A percentile compares a stretch with the other conserved stretches of the same genome.
Conservation (phyloP, 805 yeast genomes). For the Starmerella khaoyaiensis region DNA sequence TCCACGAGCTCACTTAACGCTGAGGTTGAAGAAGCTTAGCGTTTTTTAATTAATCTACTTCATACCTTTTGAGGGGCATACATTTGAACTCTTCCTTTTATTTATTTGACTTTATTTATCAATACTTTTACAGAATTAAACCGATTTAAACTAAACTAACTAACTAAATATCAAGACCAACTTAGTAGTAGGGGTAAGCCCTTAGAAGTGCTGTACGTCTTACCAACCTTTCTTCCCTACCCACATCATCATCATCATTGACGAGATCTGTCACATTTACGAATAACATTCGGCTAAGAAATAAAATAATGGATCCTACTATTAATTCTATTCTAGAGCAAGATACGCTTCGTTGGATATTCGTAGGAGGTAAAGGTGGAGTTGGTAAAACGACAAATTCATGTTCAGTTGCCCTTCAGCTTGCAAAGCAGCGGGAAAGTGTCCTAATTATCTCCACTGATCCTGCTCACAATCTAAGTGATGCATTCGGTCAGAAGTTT, state of each 20-base stretch:
- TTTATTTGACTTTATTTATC: no score
- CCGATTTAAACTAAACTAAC: no score
- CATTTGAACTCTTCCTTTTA: no score
- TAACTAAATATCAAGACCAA: no score
- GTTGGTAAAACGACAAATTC: conserved; percentile 98
- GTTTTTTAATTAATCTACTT: no score
- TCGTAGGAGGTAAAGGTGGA: conserved; percentile 99
- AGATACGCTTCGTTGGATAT: conserved; percentile 73
- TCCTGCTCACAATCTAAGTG: conserved; percentile 96
- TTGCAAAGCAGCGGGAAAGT: conserved; percentile 72
- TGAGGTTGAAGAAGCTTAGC: no score
- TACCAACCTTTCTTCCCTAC: neutral
- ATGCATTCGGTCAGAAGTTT: conserved; percentile 96
- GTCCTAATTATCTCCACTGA: conserved; percentile 89
- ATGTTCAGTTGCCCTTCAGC: conserved; percentile 85
- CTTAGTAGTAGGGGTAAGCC: no score
- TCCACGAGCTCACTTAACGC: no score
- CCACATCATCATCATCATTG: neutral
- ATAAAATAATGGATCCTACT: conserved; percentile 28
- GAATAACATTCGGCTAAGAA: neutral
- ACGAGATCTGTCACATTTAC: neutral
- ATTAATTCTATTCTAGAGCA: conserved; percentile 32
- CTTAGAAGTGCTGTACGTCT: neutral
- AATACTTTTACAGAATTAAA: no score
- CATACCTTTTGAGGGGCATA: no score